Percentiles rank a stretch among this genome's conserved stretches.
Conservation (phyloP, 768 basidiomycete genomes). For the Trametes sanguinea region DNA sequence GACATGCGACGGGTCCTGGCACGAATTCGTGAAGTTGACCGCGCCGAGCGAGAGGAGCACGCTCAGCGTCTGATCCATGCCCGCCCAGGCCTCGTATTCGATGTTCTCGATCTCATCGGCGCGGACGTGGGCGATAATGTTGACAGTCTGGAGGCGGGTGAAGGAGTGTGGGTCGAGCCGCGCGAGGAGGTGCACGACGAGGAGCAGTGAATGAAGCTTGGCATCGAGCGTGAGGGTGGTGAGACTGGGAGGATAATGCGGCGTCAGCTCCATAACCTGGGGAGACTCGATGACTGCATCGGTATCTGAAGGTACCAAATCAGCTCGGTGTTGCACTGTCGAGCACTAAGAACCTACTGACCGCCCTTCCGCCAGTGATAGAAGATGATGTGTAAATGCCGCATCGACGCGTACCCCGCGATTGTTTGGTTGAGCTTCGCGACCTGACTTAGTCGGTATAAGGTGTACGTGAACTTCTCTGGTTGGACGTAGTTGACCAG, state of each 20-base stretch:
- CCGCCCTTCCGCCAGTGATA: slow-evolving; percentile 18
- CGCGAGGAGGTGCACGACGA: slow-evolving; percentile 9
- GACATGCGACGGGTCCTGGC: slow-evolving; percentile 7
- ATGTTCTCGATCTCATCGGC: slow-evolving; percentile 9
- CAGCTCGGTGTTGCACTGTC: too few relatives aligned
- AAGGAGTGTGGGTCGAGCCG: slow-evolving; percentile 17
- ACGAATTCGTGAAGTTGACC: slow-evolving; percentile 16
- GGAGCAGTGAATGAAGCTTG: slow-evolving; percentile 14
- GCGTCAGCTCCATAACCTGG: slow-evolving; percentile 3
- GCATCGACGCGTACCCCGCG: slow-evolving; percentile 2
- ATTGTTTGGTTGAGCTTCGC: slow-evolving; percentile 15
- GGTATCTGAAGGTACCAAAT: not conserved
- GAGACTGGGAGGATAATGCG: slow-evolving; percentile 9
- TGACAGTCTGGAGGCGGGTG: slow-evolving; percentile 11
- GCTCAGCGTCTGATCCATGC: slow-evolving; percentile 17
- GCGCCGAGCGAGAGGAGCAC: slow-evolving; percentile 16
- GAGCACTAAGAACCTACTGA: not conserved
- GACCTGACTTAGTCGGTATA: slow-evolving; percentile 19
- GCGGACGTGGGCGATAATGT: slow-evolving; percentile 10
- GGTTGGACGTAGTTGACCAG: slow-evolving; percentile 12
- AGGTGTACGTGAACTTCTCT: slow-evolving; percentile 12
- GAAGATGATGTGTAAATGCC: slow-evolving; percentile 17
- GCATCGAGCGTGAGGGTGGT: slow-evolving; percentile 19
- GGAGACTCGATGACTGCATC: slow-evolving; percentile 8
- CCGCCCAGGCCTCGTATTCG: slow-evolving; percentile 5